Base-by-base conservation (phyloP, 2,329 filamentous ascomycete species). In the Chalaropsis thielavioides region DNA sequence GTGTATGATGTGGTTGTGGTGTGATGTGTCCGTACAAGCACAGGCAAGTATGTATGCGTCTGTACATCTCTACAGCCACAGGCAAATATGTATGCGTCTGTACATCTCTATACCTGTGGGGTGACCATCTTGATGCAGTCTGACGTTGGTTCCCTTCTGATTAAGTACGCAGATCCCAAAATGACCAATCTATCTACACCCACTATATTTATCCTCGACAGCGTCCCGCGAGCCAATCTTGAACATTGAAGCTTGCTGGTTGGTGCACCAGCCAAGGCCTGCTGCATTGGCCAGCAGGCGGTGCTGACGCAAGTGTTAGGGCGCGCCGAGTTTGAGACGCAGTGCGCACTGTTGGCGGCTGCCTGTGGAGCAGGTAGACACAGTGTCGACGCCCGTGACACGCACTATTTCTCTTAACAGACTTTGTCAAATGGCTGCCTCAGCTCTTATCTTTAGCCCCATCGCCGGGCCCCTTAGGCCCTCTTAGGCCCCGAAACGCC, bases 291-390 rank as follows among this genome's bases (percentile, higher is more conserved):
- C 54, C 54, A 31, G 54, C 51, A 8, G 5, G 27, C n/a, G 54
- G 54, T 58, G 54, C 54, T 58, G 24, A 58, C 54, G 54, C 54
- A 58, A 35, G 54, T n/a, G 54, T 58, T 58, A 58, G 54, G 10
- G 54, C 3, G 54, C 3, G 3, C 10, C 3, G 24, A 35, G 54
- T 58, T 38, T 38, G 24, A 58, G 27, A 35, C 13, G 1, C 10
- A 24, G 4, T n/a, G n/a, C 6, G 27, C 54, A 58, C 54, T 31
- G 54, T 13, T 27, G n/a, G 11, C 22, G 13, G 1, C 17, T 8
- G 1, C 4, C 5, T 10, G 17, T 15, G 17, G 2, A 10, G 0
- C 17, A 38, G 11, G 2, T 19, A 3, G 4, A 13, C 2, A 58
- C 54, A 13, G 54, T 58, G 6, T 10, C 27, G 38, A n/a, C 5